Percentiles rank a stretch among this genome's conserved stretches.
Evolutionary conservation across 169 alveolate species (phyloP).

Genomic region (Blepharisma undulans): DNA sequence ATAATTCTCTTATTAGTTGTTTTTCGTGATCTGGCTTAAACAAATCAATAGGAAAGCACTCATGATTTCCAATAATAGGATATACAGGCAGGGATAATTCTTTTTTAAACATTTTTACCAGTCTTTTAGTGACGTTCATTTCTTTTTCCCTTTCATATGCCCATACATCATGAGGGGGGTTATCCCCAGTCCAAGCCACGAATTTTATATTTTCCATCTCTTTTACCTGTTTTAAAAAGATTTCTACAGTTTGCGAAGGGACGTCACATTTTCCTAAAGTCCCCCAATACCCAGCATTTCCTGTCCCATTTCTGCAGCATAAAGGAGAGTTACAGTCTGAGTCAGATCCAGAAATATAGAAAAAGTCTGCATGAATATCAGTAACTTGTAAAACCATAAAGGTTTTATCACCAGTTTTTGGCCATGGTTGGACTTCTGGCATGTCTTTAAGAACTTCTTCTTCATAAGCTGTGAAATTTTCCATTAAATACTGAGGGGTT

Average conservation of each 20-base stretch:
- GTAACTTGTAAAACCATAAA: constrained; percentile 73
- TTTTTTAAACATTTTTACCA: neutral
- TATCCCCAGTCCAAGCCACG: constrained; percentile 62
- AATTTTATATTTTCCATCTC: constrained; percentile 34
- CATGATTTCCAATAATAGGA: constrained; percentile 60
- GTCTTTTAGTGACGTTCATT: neutral
- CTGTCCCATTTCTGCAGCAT: constrained; percentile 70
- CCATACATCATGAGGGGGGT: constrained; percentile 51
- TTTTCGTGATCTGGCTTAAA: constrained; percentile 6
- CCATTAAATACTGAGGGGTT: neutral
- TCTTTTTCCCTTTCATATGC: neutral
- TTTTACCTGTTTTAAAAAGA: neutral
- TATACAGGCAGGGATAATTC: constrained; percentile 23
- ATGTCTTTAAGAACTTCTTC: constrained; percentile 34
- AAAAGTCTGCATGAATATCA: constrained; percentile 78
- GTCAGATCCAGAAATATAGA: constrained; percentile 59
- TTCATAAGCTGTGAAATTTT: constrained; percentile 12
- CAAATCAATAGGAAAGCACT: constrained; percentile 46
- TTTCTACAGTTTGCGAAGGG: constrained; percentile 8
- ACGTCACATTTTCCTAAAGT: constrained; percentile 9
- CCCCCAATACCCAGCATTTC: constrained; percentile 13
- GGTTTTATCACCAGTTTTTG: constrained; percentile 32
- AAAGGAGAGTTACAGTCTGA: constrained; percentile 59
- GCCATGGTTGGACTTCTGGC: constrained; percentile 30
- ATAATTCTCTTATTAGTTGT: neutral